Conservation (phyloP, 2,329 filamentous ascomycete species). For the Talaromyces amestolkiae region DNA sequence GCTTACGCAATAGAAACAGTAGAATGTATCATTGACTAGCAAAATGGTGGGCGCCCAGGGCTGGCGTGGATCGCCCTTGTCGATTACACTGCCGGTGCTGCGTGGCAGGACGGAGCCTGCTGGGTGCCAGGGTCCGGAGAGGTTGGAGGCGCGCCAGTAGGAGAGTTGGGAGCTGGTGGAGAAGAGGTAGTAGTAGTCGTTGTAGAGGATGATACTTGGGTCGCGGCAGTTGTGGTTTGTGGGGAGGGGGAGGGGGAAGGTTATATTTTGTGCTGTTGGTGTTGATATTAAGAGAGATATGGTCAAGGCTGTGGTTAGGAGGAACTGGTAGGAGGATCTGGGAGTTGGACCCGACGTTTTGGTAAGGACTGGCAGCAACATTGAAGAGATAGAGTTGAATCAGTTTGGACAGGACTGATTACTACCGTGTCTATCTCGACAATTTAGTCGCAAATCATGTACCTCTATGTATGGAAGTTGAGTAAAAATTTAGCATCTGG, state of each 20-base stretch:
- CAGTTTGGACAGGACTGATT: not conserved
- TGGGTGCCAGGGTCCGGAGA: slow-evolving; percentile 14
- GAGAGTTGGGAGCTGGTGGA: slow-evolving; percentile 1
- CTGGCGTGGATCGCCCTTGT: slow-evolving; percentile 32
- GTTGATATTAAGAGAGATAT: not conserved
- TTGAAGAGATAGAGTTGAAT: not conserved
- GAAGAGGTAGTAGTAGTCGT: slow-evolving; percentile 18
- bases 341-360: not conserved
- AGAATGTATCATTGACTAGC: slow-evolving; percentile 57
- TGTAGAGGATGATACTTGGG: slow-evolving; percentile 17
- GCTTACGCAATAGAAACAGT: slow-evolving; percentile 65
- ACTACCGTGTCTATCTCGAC: not conserved
- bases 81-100: slow-evolving; percentile 30
- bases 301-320: not conserved
- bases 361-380: not conserved
- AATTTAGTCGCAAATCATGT: not conserved
- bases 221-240: slow-evolving; percentile 15
- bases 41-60: slow-evolving; percentile 61
- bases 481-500: not conserved
- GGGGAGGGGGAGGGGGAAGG: slow-evolving; percentile 10
- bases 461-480: no score
- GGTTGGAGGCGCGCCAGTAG: slow-evolving; percentile 14
- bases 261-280: not conserved
- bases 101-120: slow-evolving; percentile 29
- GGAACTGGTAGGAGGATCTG: not conserved